Evolutionary conservation across 805 yeast species (phyloP).

Genomic region (Wickerhamomyces bovis): DNA sequence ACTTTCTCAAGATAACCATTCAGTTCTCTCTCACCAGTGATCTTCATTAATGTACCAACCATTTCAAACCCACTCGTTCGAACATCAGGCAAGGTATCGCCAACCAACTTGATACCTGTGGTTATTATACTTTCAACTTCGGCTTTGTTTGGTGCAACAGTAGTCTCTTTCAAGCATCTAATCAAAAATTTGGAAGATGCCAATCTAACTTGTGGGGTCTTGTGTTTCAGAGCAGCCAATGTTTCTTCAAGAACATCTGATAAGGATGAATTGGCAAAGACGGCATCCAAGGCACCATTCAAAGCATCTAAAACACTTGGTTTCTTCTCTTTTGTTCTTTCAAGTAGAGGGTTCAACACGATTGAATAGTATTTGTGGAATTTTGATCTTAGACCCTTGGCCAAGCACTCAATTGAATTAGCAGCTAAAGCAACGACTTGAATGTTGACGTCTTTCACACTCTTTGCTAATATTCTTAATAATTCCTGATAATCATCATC

Average conservation of each 20-base stretch:
- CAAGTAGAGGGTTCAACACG: conserved; percentile 60
- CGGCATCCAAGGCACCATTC: conserved; percentile 56
- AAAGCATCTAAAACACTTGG: conserved; percentile 69
- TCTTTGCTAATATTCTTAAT: conserved; percentile 57
- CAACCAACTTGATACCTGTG: conserved; percentile 53
- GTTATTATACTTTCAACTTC: conserved; percentile 57
- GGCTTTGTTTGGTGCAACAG: conserved; percentile 38
- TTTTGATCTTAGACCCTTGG: conserved; percentile 54
- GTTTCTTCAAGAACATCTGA: conserved; percentile 55
- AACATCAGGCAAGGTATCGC: conserved; percentile 80
- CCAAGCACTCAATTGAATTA: conserved; percentile 51
- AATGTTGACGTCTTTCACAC: conserved; percentile 83
- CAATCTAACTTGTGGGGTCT: conserved; percentile 76
- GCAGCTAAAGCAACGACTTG: conserved; percentile 82
- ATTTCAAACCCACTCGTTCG: conserved; percentile 72
- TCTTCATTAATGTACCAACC: conserved; percentile 76
- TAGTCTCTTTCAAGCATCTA: conserved; percentile 52
- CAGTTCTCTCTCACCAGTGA: conserved; percentile 70
- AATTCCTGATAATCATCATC: conserved; percentile 61
- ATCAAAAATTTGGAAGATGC: conserved; percentile 62
- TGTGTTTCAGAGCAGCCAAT: conserved; percentile 57
- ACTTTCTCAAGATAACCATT: conserved; percentile 55
- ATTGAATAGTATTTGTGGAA: conserved; percentile 49
- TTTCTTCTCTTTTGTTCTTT: conserved; percentile 85
- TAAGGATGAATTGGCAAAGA: conserved; percentile 46